Conservation (phyloP, 1,139 yeast species). For the Zygosaccharomyces sapae region DNA sequence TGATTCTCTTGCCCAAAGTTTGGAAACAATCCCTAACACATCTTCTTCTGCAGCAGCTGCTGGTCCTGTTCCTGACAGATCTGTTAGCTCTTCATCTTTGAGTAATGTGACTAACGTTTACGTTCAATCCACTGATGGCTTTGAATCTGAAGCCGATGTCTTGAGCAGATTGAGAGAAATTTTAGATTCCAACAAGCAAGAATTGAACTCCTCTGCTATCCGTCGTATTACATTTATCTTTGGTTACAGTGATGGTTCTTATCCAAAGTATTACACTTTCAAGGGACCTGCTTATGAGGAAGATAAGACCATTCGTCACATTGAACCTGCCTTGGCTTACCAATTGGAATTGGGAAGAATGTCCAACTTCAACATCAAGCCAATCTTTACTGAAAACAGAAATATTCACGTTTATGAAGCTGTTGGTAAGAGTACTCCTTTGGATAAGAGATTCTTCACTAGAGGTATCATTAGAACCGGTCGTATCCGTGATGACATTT, state of each 20-base stretch:
- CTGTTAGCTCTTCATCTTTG: slow-evolving; percentile 42
- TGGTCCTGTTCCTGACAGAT: slow-evolving; percentile 45
- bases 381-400: slow-evolving; percentile 93
- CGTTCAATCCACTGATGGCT: slow-evolving; percentile 70
- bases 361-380: slow-evolving; percentile 90
- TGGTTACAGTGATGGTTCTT: slow-evolving; percentile 75
- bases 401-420: slow-evolving; percentile 97
- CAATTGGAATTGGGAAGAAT: slow-evolving; percentile 92
- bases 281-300: slow-evolving; percentile 79
- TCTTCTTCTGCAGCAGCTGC: slow-evolving; percentile 29
- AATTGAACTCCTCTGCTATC: slow-evolving; percentile 62
- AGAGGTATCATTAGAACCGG: slow-evolving; percentile 98
- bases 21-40: slow-evolving; percentile 60
- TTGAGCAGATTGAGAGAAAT: slow-evolving; percentile 60
- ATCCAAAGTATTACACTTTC: slow-evolving; percentile 94
- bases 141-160: slow-evolving; percentile 64
- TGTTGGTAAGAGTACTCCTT: slow-evolving; percentile 85
- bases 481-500: slow-evolving; percentile 83
- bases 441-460: slow-evolving; percentile 92
- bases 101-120: slow-evolving; percentile 80
- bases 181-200: slow-evolving; percentile 64
- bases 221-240: slow-evolving; percentile 92
- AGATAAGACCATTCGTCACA: slow-evolving; percentile 91
- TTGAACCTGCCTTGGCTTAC: slow-evolving; percentile 97
- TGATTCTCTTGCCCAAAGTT: slow-evolving; percentile 70